Percentiles rank a stretch among this genome's conserved stretches.
phyloP scores from a whole-genome alignment of 306 rosid genomes.

The Gillenia trifoliata region DNA sequence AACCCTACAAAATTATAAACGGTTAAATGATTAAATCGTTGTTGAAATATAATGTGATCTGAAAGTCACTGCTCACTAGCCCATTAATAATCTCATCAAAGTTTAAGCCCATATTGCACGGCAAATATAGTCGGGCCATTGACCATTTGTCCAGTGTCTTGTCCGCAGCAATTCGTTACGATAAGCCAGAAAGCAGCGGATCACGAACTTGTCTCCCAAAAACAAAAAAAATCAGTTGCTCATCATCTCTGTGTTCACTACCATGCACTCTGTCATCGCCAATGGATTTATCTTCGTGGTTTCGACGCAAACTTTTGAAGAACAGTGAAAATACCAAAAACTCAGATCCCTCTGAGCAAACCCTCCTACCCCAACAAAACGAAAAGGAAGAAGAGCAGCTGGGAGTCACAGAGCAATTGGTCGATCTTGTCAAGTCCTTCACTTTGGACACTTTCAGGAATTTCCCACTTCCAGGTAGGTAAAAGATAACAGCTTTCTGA shows the following conservation, averaged over 20 bases:
- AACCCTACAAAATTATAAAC: too few relatives aligned
- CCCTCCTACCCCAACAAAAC: slow-evolving; percentile 2
- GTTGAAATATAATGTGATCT: too few relatives aligned
- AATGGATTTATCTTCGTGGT: slow-evolving; percentile 66
- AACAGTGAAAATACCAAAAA: slow-evolving; percentile 15
- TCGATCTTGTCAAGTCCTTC: slow-evolving; percentile 57
- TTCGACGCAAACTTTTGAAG: slow-evolving; percentile 45
- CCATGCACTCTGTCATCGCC: not conserved
- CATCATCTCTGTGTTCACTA: not conserved
- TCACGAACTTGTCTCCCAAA: not conserved
- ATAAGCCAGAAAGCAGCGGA: not conserved
- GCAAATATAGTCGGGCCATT: not conserved
- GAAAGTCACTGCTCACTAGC: too few relatives aligned
- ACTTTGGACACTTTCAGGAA: slow-evolving; percentile 70
- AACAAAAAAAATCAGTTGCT: too few relatives aligned
- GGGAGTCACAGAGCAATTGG: slow-evolving; percentile 61
- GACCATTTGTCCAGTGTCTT: not conserved
- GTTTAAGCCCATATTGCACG: not conserved
- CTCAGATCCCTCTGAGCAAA: slow-evolving; percentile 28
- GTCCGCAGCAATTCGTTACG: not conserved
- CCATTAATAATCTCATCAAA: not conserved
- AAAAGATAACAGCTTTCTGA: not conserved
- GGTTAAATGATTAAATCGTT: too few relatives aligned
- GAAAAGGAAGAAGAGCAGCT: slow-evolving; percentile 21
- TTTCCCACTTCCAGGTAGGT: slow-evolving; percentile 64